Percentiles rank a stretch among this genome's conserved stretches.
These are phyloP conservation scores for Pseudocohnilembus persalinus DNA, from an alignment of 169 alveolate species.

Conservation along the genomic window DNA sequence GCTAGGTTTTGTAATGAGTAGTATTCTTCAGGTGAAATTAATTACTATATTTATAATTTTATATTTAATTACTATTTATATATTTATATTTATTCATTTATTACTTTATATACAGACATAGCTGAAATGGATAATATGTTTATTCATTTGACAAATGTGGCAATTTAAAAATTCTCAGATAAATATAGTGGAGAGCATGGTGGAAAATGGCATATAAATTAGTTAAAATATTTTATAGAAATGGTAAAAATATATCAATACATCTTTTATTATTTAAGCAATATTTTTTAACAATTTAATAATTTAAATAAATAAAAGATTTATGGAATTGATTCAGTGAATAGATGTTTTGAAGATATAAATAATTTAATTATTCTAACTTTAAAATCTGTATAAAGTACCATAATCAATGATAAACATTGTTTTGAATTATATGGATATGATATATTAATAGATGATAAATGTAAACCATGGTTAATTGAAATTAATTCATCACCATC, in stretches of 20 bases:
- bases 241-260: constrained; percentile 11
- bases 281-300: too few relatives aligned
- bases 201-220: constrained; percentile 78
- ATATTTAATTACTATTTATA: not conserved
- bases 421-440: constrained; percentile 89
- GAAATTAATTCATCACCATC: constrained; percentile 87
- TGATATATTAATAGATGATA: constrained; percentile 78
- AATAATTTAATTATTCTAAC: constrained; percentile 62
- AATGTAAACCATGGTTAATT: constrained; percentile 85
- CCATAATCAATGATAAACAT: constrained; percentile 83
- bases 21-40: constrained; percentile 50
- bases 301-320: constrained; percentile 20
- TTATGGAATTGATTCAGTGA: constrained; percentile 69
- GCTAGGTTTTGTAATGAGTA: constrained; percentile 85
- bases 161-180: constrained; percentile 80
- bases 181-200: constrained; percentile 84
- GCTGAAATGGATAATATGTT: constrained; percentile 86
- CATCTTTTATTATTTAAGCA: too few relatives aligned
- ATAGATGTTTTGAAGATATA: constrained; percentile 82
- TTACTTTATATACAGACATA: constrained; percentile 50
- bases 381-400: constrained; percentile 60
- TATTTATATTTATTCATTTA: not conserved
- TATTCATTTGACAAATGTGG: constrained; percentile 87
- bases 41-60: not conserved
- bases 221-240: constrained; percentile 76